A percentile compares a stretch with the other conserved stretches of the same genome.
phyloP scores from a whole-genome alignment of 192 early-diverging fungal genomes.

The Linnemannia elongata region DNA sequence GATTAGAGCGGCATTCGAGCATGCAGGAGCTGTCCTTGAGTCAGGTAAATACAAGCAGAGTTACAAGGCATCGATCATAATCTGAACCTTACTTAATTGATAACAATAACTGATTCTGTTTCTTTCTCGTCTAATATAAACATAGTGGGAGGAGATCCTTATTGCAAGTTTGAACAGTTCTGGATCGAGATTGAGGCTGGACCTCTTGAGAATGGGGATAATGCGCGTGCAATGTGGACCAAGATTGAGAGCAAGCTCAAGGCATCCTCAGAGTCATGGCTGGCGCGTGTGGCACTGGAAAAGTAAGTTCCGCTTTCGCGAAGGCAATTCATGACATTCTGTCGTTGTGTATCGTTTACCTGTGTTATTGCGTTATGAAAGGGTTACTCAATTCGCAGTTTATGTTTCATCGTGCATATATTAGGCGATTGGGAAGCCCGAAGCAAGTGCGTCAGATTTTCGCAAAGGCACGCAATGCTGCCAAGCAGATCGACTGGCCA shows the following conservation, averaged over 20 bases:
- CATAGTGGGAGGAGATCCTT: constrained; percentile 48
- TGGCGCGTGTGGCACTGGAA: constrained; percentile 32
- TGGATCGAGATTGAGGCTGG: constrained; percentile 46
- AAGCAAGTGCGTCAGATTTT: constrained; percentile 39
- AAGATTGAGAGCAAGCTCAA: constrained; percentile 28
- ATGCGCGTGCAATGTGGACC: constrained; percentile 36
- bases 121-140: not conserved
- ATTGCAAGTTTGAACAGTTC: constrained; percentile 24
- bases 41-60: constrained; percentile 12
- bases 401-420: not conserved
- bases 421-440: constrained; percentile 13
- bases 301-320: not conserved
- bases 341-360: not conserved
- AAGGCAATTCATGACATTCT: no score
- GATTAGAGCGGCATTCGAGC: constrained; percentile 22
- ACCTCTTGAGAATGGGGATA: not conserved
- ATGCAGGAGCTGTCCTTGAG: constrained; percentile 24
- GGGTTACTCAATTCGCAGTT: not conserved
- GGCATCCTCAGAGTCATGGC: constrained; percentile 31
- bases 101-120: not conserved
- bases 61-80: not conserved
- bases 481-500: constrained; percentile 42
- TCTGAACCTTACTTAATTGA: not conserved
- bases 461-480: constrained; percentile 11
- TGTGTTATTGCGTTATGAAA: not conserved